Base-by-base conservation (phyloP, 2,329 filamentous ascomycete species). In the Clarireedia hainanense region DNA sequence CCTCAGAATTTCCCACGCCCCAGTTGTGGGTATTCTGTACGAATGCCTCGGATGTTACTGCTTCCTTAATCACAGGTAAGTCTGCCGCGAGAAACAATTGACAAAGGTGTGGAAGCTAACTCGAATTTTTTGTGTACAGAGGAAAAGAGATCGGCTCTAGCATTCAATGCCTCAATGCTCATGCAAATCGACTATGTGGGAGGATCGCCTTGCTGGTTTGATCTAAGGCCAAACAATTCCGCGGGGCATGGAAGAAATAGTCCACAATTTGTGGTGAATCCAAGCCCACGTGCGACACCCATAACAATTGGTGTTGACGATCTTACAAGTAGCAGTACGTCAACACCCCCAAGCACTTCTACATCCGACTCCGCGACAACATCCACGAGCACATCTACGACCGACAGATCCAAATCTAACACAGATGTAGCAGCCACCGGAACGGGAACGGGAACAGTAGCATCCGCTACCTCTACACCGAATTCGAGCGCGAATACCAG, bases 1-100 rank as follows among this genome's bases (percentile, higher is more conserved):
- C 52, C 2, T 64, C 63, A 26, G 45, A 47, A 9, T 64, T 60
- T 45, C 10, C 40, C 5, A 15, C 10, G 14, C 62, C 61, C 3
- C 52, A 57, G 14, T 50, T 64, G 4, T 63, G 57, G 47, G 60
- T 58, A 5, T 57, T 58, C 14, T 64, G 63, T 37, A 36, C 20
- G 4, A 61, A 59, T 34, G 23, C 23, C 3, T 37, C 49, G 10
- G 54, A 57, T 45, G 9, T 47, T 17, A 52, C 50, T 6, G 46
- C 51, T 17, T 34, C 20, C 15, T n/a, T 58, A 15, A 43, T 55
- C 6, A 55, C 42, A 24, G 49, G 52, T 45, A 50, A 56, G 45
- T 34, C 30, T 34, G 10, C 30, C 7, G 9, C 30, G 4, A 34
- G 30, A 4, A 34, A 4, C 27, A 30, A 20, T 20, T 34, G 5